Base-by-base conservation (phyloP, 2,329 filamentous ascomycete genomes). In the Xylariaceae sp. region DNA sequence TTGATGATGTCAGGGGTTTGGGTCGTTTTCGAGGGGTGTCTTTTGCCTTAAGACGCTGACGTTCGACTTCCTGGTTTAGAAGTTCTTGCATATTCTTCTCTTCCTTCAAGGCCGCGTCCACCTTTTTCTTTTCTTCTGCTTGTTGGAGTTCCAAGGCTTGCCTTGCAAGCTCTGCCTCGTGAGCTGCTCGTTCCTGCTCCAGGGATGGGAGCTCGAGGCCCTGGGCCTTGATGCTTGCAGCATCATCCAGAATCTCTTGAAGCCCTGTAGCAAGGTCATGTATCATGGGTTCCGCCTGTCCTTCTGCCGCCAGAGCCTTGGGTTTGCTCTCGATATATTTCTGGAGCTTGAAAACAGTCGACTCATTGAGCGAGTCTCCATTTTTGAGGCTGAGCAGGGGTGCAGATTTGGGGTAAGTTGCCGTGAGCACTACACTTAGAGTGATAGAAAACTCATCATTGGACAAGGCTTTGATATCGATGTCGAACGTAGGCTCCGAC, bases 321-420 rank as follows among this genome's bases (percentile, higher is more conserved):
- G 83, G 81, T 59, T 83, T 75, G 0, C 76, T 78, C 62, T 86
- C 80, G 49, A 87, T 71, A 48, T 80, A 81, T 50, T 80, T 83
- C 56, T 84, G 80, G 14, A 96, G 79, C 63, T 87, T 88, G 66
- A 84, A 87, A 52, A 82, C 78, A 1, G 88, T 89, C 48, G 82
- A 84, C 61, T 88, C 86, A 41, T 84, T 84, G 50, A 96, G 75
- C 42, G 81, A 77, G 22, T 78, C 75, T 40, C 84, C 73, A 49
- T 84, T 77, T 58, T 88, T 86, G 42, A 95, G 66, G 5, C 80
- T 83, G 13, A 96, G 72, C 11, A 90, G 74, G 1, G 92, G 92
- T 1, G 84, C 75, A 1, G 90, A 88, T 66, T 90, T 96, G 4
- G 93, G 94, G 68, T 97, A 97, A 1, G 92, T 96, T 6, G 91